A percentile compares a stretch with the other conserved stretches of the same genome.
These are phyloP conservation scores for Pseudoscleropodium purum DNA, from an alignment of 225 moss, liverwort and hornwort species.

Conservation along the genomic window DNA sequence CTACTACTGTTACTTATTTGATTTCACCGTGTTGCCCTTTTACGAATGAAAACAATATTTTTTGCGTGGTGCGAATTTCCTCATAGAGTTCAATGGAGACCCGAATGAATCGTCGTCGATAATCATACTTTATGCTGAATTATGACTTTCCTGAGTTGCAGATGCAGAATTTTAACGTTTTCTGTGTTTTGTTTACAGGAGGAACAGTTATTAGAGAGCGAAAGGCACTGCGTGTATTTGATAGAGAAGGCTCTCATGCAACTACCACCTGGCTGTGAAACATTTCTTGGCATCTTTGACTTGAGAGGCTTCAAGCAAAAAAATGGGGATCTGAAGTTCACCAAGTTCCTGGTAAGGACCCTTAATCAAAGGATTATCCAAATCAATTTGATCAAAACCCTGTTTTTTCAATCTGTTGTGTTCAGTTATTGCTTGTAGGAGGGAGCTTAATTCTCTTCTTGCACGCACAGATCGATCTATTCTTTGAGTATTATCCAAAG, in stretches of 20 bases:
- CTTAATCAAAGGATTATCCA: neutral
- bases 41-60: neutral
- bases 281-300: slow-evolving; percentile 67
- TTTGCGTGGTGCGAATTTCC: neutral
- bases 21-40: neutral
- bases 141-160: neutral
- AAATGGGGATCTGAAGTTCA: slow-evolving; percentile 69
- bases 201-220: slow-evolving; percentile 36
- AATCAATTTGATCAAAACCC: neutral
- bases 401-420: neutral
- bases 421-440: neutral
- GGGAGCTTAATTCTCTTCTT: neutral
- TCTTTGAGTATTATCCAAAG: slow-evolving; percentile 81
- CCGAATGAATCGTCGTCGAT: neutral
- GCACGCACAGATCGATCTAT: slow-evolving; percentile 49
- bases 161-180: neutral
- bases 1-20: neutral
- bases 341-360: slow-evolving; percentile 55
- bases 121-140: neutral
- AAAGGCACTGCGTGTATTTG: slow-evolving; percentile 64
- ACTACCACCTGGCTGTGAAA: slow-evolving; percentile 50
- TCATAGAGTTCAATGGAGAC: neutral
- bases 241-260: slow-evolving; percentile 60
- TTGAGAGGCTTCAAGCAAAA: slow-evolving; percentile 59
- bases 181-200: slow-evolving; percentile 19